A percentile compares a stretch with the other conserved stretches of the same genome.
phyloP scores from a whole-genome alignment of 2,329 filamentous ascomycete species.

The Colletotrichum chrysophilum region DNA sequence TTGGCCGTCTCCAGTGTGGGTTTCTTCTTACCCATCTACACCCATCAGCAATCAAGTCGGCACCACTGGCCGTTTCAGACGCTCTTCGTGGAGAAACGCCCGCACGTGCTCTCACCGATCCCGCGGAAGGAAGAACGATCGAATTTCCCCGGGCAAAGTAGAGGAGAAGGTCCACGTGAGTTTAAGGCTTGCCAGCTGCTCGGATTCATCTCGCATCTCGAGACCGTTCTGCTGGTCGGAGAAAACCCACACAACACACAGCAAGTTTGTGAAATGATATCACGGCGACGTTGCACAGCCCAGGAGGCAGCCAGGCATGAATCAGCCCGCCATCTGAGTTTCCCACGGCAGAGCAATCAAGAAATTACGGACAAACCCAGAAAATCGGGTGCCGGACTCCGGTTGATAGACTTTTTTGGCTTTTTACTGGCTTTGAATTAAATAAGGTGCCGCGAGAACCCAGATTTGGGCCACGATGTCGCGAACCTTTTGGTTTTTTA shows the following conservation, averaged over 20 bases:
- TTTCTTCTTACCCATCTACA: neutral
- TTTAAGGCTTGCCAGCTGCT: neutral
- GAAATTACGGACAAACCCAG: neutral
- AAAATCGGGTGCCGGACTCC: neutral
- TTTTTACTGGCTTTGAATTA: neutral
- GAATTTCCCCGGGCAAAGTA: neutral
- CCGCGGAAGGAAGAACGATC: neutral
- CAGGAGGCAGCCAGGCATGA: neutral
- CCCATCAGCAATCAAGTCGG: neutral
- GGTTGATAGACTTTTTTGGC: constrained; percentile 2
- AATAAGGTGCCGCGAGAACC: neutral
- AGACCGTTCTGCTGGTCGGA: neutral
- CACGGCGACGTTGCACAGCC: neutral
- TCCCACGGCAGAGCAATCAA: neutral
- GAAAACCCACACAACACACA: neutral
- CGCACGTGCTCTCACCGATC: neutral
- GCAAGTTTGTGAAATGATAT: neutral
- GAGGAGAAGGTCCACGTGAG: neutral
- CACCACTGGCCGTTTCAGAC: neutral
- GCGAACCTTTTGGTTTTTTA: neutral
- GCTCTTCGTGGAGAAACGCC: neutral
- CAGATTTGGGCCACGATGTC: neutral
- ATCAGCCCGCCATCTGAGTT: neutral
- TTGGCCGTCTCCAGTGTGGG: neutral
- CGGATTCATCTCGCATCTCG: neutral